Evolutionary conservation across 2,329 filamentous ascomycete genomes (phyloP).

Genomic region (Microdochium paspali): DNA sequence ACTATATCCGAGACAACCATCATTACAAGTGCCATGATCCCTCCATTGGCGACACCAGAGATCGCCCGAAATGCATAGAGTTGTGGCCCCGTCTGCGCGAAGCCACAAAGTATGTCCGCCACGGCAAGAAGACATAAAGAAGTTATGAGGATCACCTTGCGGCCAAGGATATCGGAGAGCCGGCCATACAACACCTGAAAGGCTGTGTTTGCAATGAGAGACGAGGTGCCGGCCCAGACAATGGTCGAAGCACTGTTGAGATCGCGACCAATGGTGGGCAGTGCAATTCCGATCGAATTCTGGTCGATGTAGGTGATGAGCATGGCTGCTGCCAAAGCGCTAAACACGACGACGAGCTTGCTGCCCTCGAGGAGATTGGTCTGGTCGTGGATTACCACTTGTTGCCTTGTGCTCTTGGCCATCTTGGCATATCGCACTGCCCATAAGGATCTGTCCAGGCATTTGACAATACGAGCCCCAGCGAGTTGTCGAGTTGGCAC

Average conservation of each 20-base stretch:
- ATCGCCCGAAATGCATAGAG: slow-evolving; percentile 53
- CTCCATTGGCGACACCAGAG: slow-evolving; percentile 53
- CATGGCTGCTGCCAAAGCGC: slow-evolving; percentile 38
- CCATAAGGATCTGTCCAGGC: too few species aligned
- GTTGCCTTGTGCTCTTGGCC: too few species aligned
- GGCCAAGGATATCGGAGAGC: slow-evolving; percentile 50
- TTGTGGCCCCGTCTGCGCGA: slow-evolving; percentile 44
- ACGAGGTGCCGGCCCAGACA: slow-evolving; percentile 43
- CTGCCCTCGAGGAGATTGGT: slow-evolving; percentile 44
- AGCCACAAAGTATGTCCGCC: slow-evolving; percentile 49
- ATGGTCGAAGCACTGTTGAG: slow-evolving; percentile 38
- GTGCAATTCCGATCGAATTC: slow-evolving; percentile 40
- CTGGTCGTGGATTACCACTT: slow-evolving; percentile 34
- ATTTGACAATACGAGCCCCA: too few species aligned
- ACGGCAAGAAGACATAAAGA: slow-evolving; percentile 42
- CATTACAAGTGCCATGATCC: slow-evolving; percentile 48
- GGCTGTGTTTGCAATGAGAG: slow-evolving; percentile 42
- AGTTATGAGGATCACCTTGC: slow-evolving; percentile 47
- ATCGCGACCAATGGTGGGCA: slow-evolving; percentile 41
- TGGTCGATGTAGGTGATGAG: slow-evolving; percentile 48
- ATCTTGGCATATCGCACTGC: too few species aligned
- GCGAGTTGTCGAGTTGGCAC: too few species aligned
- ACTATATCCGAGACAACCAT: slow-evolving; percentile 42
- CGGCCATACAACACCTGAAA: slow-evolving; percentile 58
- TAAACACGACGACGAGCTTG: slow-evolving; percentile 40